Base-by-base conservation (phyloP, 352 stramenopile species). In the Peronosclerospora sorghi region DNA sequence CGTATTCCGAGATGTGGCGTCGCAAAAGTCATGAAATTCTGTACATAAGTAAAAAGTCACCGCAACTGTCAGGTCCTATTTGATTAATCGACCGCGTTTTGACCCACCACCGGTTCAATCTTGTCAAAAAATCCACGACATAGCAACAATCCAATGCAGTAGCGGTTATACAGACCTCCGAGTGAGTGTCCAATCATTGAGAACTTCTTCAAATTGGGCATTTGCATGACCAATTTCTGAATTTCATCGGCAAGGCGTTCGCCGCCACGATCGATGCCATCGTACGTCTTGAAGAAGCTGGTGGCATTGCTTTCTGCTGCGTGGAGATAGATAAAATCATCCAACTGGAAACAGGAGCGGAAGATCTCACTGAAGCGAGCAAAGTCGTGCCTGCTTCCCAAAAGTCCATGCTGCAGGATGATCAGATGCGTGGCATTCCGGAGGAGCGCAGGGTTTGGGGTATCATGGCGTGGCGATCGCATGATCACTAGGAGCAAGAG, bases 1-100 rank as follows among this genome's bases (percentile, higher is more conserved):
- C 75, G 73, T 19, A 84, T 83, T 35, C 78, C 78, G 39, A 91
- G 50, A 32, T 91, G 75, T n/a, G 78, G 77, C 23, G 73, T 73
- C 30, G 77, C 77, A 26, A 90, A 52, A 27, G 77, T 81, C 36
- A 91, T 71, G 30, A 91, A 86, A 50, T 88, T 91, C 78, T 90
- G 51, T 26, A 47, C 26, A 37, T 26, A 26, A n/a, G 21, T 7
- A 6, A 26, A 26, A 26, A 26, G 21, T 26, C 21, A 26, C 4
- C 6, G 21, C 3, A 26, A 26, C 21, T 26, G 21, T 26, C 21
- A 26, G 21, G 21, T 26, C 6, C 6, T 26, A 26, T 7, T 26
- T 26, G 6, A 26, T 26, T 6, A 26, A 26, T 26, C 21, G 21
- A 43, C 18, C 14, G n/a, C 12, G 10, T 24, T 7, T 17, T 19